Base-by-base conservation (phyloP, 2,329 filamentous ascomycete genomes). In the Penicillium janthinellum region DNA sequence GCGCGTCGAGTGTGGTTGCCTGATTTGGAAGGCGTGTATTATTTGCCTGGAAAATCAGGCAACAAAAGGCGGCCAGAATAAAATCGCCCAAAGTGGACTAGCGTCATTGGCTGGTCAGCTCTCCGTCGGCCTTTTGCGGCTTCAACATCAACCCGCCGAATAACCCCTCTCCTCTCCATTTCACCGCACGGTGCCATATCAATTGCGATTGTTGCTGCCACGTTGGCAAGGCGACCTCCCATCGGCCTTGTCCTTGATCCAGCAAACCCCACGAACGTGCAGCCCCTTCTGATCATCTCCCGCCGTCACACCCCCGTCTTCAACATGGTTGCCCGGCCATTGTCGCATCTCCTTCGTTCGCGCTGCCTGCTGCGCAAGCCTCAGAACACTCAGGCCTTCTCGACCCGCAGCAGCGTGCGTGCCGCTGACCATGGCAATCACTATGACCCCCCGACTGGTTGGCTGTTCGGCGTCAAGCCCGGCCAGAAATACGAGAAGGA, bases 401-500 rank as follows among this genome's bases (percentile, higher is more conserved):
- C 77, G 22, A 79, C 76, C 52, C 73, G 71, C 57, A 77, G 71
- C 68, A 70, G 63, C 55, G 70, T 77, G 57, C 71, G 74, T 58
- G 74, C 77, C 60, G 79, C 79, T 65, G 81, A 82, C 67, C 87
- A 90, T 80, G 90, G 87, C 71, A 84, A 87, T 68, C 90, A 92
- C 76, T 99, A 92, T 79, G 95, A 99, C 69, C 88, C 93, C 50
- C 94, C 95, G 2, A 85, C 83, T 58, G 95, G 95, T 71, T 97
- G 92, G 91, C 87, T 99, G 71, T 97, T 91, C 78, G 93, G 93
- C 67, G 86, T 97, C 71, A 93, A 92, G 83, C 95, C 95, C 38
- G 93, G 93, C 64, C 91, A 97, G 86, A 96, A 97, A 84, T 88
- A 91, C 75, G 87, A 96, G 85, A 90, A 92, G 78, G 95, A 99